Evolutionary conservation across 192 early-diverging fungal genomes (phyloP), one percentile per base, ranked within the genome.

Genomic region (Backusella psychrophila): DNA sequence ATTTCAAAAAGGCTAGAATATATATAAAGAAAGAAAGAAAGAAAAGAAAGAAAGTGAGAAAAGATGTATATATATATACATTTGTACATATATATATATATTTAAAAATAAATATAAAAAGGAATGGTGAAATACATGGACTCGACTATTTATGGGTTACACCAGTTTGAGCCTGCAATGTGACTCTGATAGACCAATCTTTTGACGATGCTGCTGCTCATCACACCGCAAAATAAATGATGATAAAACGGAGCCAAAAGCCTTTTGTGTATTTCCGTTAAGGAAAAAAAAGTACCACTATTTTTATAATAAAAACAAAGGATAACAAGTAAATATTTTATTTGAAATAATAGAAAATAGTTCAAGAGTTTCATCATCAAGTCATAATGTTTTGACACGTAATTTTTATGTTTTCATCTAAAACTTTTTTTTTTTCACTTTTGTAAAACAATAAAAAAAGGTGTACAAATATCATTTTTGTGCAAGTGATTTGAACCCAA

Each of bases 181-280:
- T 63, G 56, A 63, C 56, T 63, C 56, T 59, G 53, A 59, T 59
- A 59, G 53, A 49, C 23, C 53, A 59, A 59, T 59, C 53, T 59
- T 59, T 59, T 59, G 53, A 59, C 53, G 53, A 59, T 59, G 21
- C 53, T 59, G 53, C 53, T 59, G 53, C 53, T 59, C 21, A 59
- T 59, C 53, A 59, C 53, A 59, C 53, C 53, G 53, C 11, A 59
- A 49, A 59, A 59, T 59, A 59, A 59, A 59, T 26, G 23, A 59
- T 26, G 53, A 59, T 23, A 59, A 59, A 59, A 49, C 46, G 46
- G 19, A n/a, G 46, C 46, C 53, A 59, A 59, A 59, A 59, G 11
- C 9, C 46, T 49, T 49, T 49, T 49, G 15, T 19, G 46, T 49
- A 49, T 49, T 49, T 49, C 15, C 19, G 6, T n/a, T 49, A 49